Conservation (phyloP, 2,329 filamentous ascomycete genomes). For the Cladobotryum protrusum region DNA sequence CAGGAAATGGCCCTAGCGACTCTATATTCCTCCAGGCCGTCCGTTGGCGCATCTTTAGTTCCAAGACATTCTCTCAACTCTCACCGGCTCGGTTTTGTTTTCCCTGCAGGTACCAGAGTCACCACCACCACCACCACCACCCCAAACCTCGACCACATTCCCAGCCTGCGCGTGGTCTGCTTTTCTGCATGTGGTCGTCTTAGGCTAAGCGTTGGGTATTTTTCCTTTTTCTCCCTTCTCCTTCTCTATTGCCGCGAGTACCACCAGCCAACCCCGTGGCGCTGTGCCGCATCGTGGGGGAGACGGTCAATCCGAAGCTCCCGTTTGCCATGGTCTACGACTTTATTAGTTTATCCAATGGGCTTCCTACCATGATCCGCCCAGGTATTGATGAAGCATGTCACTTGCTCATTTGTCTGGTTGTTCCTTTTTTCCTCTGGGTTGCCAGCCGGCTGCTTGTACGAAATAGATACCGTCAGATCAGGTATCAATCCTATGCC, state of each 20-base stretch:
- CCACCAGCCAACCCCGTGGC: not conserved
- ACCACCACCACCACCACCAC: not conserved
- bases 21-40: not conserved
- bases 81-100: not conserved
- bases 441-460: too few species aligned
- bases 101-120: slow-evolving; percentile 6
- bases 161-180: too few species aligned
- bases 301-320: not conserved
- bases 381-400: too few species aligned
- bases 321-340: not conserved
- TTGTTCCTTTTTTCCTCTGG: too few species aligned
- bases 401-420: too few species aligned
- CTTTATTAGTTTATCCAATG: not conserved
- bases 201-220: not conserved
- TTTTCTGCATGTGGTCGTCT: too few species aligned
- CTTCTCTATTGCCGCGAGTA: not conserved
- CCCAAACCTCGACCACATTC: too few species aligned
- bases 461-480: too few species aligned
- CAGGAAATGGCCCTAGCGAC: not conserved
- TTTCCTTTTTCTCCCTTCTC: not conserved
- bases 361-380: too few species aligned
- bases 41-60: not conserved
- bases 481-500: too few species aligned
- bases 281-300: not conserved
- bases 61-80: slow-evolving; percentile 3